Base-by-base conservation (phyloP, 768 basidiomycete species). In the Suillus variegatus region DNA sequence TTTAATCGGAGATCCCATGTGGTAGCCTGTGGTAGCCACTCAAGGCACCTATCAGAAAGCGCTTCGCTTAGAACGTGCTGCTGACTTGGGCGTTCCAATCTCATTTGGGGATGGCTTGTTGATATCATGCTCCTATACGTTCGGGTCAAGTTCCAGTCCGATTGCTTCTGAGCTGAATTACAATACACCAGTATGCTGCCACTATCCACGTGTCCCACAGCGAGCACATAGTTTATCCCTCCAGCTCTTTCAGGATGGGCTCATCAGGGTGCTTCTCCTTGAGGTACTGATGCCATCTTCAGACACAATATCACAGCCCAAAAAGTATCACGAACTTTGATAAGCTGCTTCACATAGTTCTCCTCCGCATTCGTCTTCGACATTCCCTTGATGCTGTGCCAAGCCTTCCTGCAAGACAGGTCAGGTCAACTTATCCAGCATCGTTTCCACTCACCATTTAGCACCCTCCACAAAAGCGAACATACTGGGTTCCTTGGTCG, bases 391-490 rank as follows among this genome's bases (percentile, higher is more conserved):
- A 90, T 82, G 3, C 68, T 73, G 13, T 88, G 84, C 94, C 95
- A 97, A 25, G 96, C 97, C 72, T 93, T 87, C 95, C 94, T 95
- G 71, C 22, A 18, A 36, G 20, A 32, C 43, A 44, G 41, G 40
- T 60, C 38, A 40, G 60, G 38, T 46, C 61, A 64, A 47, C 13
- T 20, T 47, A 66, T 55, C 32, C 54, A n/a, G 9, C 25, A 2
- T 63, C 8, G 12, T n/a, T 56, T 51, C 18, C 14, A 54, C 67
- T 60, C 38, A 94, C 94, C 95, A 97, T 83, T 98, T 99, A 68
- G 88, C 90, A 79, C 92, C 95, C 69, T 90, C 96, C 25, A 81
- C 78, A 73, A 97, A 96, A 75, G 97, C 12, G 2, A 60, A 43
- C 6, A 6, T 20, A 93, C 46, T 97, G 74, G 80, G 95, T 65